phyloP scores from a whole-genome alignment of 371 early-diverging fungal species.

The Mucor irregularis region DNA sequence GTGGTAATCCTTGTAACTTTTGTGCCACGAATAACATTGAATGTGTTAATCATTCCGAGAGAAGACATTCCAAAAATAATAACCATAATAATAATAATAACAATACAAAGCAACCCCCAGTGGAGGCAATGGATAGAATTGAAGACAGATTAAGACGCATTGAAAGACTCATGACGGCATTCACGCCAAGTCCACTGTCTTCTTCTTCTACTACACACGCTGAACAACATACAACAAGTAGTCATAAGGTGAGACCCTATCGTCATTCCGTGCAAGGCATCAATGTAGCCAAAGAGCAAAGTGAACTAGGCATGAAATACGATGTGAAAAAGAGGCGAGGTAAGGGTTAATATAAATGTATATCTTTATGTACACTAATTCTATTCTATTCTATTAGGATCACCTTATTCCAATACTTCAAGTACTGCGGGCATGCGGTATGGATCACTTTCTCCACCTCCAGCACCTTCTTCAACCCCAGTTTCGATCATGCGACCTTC shows the following conservation, averaged over 20 bases:
- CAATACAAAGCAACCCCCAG: not conserved
- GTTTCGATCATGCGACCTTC: slow-evolving; percentile 21
- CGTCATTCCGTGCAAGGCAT: slow-evolving; percentile 55
- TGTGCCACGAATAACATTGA: slow-evolving; percentile 40
- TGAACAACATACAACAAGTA: slow-evolving; percentile 8
- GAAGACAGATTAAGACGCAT: slow-evolving; percentile 52
- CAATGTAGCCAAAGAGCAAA: slow-evolving; percentile 43
- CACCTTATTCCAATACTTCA: slow-evolving; percentile 17
- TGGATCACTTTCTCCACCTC: slow-evolving; percentile 30
- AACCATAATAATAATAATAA: slow-evolving; percentile 4
- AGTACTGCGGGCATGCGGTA: too few relatives aligned
- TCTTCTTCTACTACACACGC: not conserved
- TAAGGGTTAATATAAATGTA: not conserved
- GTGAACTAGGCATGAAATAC: slow-evolving; percentile 17
- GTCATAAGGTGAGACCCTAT: slow-evolving; percentile 31
- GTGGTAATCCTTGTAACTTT: slow-evolving; percentile 33
- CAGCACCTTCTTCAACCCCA: slow-evolving; percentile 7
- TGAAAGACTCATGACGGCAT: slow-evolving; percentile 51
- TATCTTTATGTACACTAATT: too few relatives aligned
- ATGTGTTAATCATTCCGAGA: slow-evolving; percentile 50
- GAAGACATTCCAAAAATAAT: slow-evolving; percentile 27
- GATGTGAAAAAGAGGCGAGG: slow-evolving; percentile 17
- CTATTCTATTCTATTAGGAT: not conserved
- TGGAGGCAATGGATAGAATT: slow-evolving; percentile 47
- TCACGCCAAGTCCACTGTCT: slow-evolving; percentile 39